Base-by-base conservation (phyloP, 78 protist species). In the Dictyostelium brefeldianum region DNA sequence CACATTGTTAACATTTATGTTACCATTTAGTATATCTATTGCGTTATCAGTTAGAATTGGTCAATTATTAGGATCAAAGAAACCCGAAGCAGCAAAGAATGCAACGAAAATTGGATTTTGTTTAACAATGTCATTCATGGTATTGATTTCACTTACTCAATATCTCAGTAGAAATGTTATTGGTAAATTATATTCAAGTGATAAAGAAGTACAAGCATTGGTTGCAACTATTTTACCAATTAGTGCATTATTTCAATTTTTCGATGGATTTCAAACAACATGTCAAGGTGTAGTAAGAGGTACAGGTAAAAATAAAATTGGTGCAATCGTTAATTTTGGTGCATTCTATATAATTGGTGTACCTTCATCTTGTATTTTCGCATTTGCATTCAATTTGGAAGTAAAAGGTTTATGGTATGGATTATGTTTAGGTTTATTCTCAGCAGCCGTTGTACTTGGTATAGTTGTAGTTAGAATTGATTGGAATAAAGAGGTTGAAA, bases 241-340 rank as follows among this genome's bases (percentile, higher is more conserved):
- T 22, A 6, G 71, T 20, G 93, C 93, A 31, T 36, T 74, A n/a
- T 87, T 62, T 29, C 93, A 87, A 47, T 75, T 87, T 15, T 74
- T 87, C 9, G 93, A 87, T 77, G 93, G 93, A 5, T 65, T 74
- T 18, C 93, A 87, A 77, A 87, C 93, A 2, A 74, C 59, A 10
- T 77, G 93, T 31, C 93, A 87, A 56, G 93, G 93, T 74, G 31
- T 87, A 14, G 78, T 87, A 20, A 75, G 93, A 77, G 93, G 93
- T n/a, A 77, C 81, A 22, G 93, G 93, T 51, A 74, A 78, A 50
- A 87, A 87, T 51, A 56, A 87, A 25, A 87, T 87, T 77, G 93
- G 93, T 87, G 93, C 93, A 4, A 41, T 87, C 0, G 78, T 64
- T 50, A 87, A 87, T 65, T 87, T 87, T 31, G 41, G 29, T 47